These are phyloP conservation scores for Setaria italica DNA, from an alignment of 202 grass and related monocot genomes.

Conservation along the genomic window DNA sequence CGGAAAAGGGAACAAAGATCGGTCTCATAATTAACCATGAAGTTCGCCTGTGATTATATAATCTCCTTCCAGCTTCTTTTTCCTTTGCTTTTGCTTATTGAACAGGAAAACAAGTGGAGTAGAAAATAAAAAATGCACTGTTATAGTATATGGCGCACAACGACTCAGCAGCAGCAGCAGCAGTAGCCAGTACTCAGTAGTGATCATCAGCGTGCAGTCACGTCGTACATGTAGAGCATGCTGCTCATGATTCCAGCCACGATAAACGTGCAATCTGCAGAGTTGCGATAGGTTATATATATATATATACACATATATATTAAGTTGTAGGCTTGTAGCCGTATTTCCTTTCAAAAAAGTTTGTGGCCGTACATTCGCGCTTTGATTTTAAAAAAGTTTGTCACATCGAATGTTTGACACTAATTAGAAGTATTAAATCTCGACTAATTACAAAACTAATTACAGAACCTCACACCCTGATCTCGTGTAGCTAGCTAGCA, in stretches of 20 bases:
- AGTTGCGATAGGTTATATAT: not conserved
- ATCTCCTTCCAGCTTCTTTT: not conserved
- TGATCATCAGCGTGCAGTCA: slow-evolving; percentile 2
- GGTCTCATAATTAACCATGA: not conserved
- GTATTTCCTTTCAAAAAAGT: no score
- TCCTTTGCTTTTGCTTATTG: not conserved
- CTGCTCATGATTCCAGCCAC: slow-evolving; percentile 15
- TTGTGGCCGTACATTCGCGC: not conserved
- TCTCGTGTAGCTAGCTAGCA: not conserved
- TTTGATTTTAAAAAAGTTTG: no score
- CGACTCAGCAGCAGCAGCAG: not conserved
- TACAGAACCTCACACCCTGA: not conserved
- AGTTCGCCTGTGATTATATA: not conserved
- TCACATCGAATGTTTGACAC: no score
- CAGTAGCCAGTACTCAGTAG: not conserved
- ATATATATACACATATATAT: no score
- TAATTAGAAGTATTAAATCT: no score
- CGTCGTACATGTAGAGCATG: slow-evolving; percentile 2
- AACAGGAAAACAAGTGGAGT: not conserved
- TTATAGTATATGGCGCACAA: not conserved
- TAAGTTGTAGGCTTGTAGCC: not conserved
- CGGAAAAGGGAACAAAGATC: no score
- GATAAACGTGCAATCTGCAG: not conserved
- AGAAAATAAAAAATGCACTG: not conserved
- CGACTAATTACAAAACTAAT: no score